phyloP scores from a whole-genome alignment of 768 basidiomycete species.

The Rhodotorula paludigena region DNA sequence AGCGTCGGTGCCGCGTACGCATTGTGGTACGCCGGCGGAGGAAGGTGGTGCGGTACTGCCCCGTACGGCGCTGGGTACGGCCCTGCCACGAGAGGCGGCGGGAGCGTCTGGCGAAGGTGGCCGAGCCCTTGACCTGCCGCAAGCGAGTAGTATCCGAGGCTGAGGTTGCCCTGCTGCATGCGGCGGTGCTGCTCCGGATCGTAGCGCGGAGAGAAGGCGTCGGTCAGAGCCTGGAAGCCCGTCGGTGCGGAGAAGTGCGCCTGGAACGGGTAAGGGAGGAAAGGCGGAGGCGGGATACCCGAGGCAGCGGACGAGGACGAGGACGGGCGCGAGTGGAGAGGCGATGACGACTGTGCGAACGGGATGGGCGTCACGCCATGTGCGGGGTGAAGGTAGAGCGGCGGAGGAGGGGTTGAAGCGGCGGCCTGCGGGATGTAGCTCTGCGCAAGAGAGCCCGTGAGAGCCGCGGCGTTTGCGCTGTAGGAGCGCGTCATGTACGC shows the following conservation, averaged over 20 bases:
- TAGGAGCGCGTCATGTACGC: neutral
- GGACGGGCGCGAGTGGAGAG: neutral
- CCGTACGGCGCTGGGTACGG: neutral
- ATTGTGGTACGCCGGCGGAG: neutral
- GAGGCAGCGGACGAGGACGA: slow-evolving; percentile 9
- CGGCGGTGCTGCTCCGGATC: neutral
- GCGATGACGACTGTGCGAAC: neutral
- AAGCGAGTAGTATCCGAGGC: slow-evolving; percentile 30
- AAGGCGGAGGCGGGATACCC: neutral
- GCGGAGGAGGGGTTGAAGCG: neutral
- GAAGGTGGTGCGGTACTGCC: neutral
- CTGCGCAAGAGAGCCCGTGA: neutral
- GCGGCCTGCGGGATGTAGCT: neutral
- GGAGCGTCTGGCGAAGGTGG: slow-evolving; percentile 7
- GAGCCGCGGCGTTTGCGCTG: neutral
- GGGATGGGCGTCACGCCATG: neutral
- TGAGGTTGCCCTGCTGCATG: neutral
- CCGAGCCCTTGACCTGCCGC: slow-evolving; percentile 25
- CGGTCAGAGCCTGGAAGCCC: slow-evolving; percentile 6
- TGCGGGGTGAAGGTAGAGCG: neutral
- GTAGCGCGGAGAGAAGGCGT: slow-evolving; percentile 27
- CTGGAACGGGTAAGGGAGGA: neutral
- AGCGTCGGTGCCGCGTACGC: neutral
- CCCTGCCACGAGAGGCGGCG: neutral
- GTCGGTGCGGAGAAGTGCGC: neutral